Base-by-base conservation (phyloP, 768 basidiomycete species). In the Hydnomerulius pinastri region DNA sequence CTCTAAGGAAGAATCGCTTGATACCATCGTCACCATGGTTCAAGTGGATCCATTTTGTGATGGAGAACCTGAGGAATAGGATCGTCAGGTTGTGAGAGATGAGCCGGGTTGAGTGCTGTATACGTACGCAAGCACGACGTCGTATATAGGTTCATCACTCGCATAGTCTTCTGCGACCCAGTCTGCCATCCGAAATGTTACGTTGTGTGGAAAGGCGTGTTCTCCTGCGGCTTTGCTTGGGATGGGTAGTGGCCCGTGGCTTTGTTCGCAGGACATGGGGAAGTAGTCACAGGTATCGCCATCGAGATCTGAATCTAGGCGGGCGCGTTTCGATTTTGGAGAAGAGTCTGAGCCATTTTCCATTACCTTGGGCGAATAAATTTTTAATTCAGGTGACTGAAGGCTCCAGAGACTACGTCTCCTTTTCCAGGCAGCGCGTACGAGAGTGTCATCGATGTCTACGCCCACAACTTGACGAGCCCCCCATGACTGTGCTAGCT, bases 41-140 rank as follows among this genome's bases (percentile, higher is more conserved):
- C 9, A 96, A 73, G 66, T 96, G 93, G 25, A 95, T 90, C 93
- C 93, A 96, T 69, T 94, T 96, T 0, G 92, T 82, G 37, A 95
- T 70, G 0, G 92, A 95, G 57, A 96, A 83, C 1, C 91, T 93
- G 62, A 3, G 27, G 35, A 28, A 24, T 17, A 8, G n/a, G n/a
- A 3, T 35, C 33, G 7, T 35, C 33, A 35, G 7, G 6, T 35
- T 17, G 10, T 46, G 21, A 28, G 32, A 18, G 45, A 28, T 8
- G 35, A 30, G 32, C 12, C 6, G n/a, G 13, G 4, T 4, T 35
- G 43, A 51, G 4, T 15, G 6, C 27, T 6, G 15, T 10, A 20
- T 17, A 68, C 86, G 54, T 60, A 94, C 93, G 84, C 93, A 29
- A 94, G 53, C 25, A 95, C 80, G 27, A 92, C 78, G 58, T 92